Percentiles rank a stretch among this genome's conserved stretches.
phyloP scores from a whole-genome alignment of 2,329 filamentous ascomycete genomes.

The Cercospora zeae-maydis region DNA sequence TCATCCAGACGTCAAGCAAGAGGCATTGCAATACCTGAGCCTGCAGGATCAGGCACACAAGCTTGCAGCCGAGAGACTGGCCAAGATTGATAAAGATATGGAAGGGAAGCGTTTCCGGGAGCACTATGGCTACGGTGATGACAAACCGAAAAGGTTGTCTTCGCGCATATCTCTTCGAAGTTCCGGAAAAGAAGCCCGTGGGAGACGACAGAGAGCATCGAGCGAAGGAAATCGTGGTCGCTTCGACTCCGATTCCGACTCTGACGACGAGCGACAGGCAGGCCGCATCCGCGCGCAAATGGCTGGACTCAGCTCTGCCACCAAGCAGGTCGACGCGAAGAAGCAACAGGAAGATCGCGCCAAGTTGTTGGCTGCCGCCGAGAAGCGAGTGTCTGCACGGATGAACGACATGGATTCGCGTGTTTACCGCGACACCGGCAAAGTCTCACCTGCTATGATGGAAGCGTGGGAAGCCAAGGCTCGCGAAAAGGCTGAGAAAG shows the following conservation, averaged over 20 bases:
- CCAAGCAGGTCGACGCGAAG: constrained; percentile 66
- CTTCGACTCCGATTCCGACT: constrained; percentile 41
- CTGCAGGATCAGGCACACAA: constrained; percentile 85
- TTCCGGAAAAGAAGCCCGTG: constrained; percentile 39
- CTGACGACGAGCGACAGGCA: constrained; percentile 65
- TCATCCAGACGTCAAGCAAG: constrained; percentile 51
- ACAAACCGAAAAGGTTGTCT: constrained; percentile 49
- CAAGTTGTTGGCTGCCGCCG: constrained; percentile 70
- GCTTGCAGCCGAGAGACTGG: constrained; percentile 76
- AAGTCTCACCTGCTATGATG: constrained; percentile 63
- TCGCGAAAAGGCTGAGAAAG: constrained; percentile 63
- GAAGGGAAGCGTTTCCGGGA: constrained; percentile 62
- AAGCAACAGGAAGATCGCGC: constrained; percentile 74
- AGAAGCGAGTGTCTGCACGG: constrained; percentile 77
- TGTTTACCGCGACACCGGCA: constrained; percentile 72
- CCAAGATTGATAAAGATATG: constrained; percentile 72
- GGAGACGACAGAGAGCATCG: constrained; percentile 57
- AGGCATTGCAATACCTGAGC: constrained; percentile 54
- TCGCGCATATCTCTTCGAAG: constrained; percentile 50
- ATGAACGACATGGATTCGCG: constrained; percentile 79
- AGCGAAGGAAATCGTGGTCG: constrained; percentile 54
- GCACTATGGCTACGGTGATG: constrained; percentile 66
- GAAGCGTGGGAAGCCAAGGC: constrained; percentile 79
- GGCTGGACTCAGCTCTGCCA: constrained; percentile 67
- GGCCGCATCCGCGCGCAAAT: constrained; percentile 73